Conservation (phyloP, 1,284 basidiomycete genomes). For the Lentinus polychrous region DNA sequence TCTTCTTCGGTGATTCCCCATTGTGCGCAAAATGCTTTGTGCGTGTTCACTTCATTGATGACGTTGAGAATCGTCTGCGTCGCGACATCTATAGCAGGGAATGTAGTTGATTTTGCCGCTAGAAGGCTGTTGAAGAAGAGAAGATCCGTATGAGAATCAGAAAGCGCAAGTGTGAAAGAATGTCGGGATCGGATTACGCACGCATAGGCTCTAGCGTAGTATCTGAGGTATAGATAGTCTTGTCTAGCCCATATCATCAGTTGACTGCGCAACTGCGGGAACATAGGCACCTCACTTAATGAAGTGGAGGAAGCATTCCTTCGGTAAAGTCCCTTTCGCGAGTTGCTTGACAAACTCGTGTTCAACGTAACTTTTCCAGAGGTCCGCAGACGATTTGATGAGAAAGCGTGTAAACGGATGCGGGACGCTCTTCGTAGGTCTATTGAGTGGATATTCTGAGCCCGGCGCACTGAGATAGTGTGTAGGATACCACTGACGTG, state of each 20-base stretch:
- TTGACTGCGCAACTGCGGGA: not conserved
- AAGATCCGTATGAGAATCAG: not conserved
- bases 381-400: constrained; percentile 45
- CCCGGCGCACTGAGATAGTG: not conserved
- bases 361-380: constrained; percentile 76
- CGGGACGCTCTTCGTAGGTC: constrained; percentile 53
- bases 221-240: constrained; percentile 72
- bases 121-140: constrained; percentile 45
- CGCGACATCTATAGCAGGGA: constrained; percentile 59
- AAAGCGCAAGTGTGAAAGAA: not conserved
- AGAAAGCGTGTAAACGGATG: constrained; percentile 67
- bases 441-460: constrained; percentile 21
- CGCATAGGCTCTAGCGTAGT: constrained; percentile 74
- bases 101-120: constrained; percentile 69
- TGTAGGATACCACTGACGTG: too few species aligned
- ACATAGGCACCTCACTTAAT: constrained; percentile 53
- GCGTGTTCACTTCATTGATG: constrained; percentile 67
- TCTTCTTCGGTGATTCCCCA: constrained; percentile 64
- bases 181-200: constrained; percentile 23
- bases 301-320: constrained; percentile 74
- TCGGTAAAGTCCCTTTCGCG: constrained; percentile 63
- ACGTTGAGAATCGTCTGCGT: constrained; percentile 63
- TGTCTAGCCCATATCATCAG: constrained; percentile 41
- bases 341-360: constrained; percentile 80
- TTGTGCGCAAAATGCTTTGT: constrained; percentile 61